Conservation (phyloP, 2,329 filamentous ascomycete species). For the Alternaria sp. region DNA sequence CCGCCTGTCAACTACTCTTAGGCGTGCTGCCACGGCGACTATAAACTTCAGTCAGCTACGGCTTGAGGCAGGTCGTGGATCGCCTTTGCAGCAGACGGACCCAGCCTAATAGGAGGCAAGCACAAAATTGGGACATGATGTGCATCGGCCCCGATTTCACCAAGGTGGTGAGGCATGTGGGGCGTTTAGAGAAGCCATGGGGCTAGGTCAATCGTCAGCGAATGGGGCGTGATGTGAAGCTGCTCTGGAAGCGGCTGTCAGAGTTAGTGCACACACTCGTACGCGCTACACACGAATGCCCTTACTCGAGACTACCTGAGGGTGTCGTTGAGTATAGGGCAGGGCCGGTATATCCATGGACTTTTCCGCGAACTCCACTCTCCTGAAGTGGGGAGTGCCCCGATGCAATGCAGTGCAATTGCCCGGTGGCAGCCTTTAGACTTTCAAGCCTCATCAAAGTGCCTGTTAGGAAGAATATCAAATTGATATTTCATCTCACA, state of each 20-base stretch:
- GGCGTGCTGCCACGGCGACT: conserved; percentile 24
- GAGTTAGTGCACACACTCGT: conserved; percentile 26
- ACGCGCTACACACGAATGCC: conserved; percentile 35
- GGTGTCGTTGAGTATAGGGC: conserved; percentile 41
- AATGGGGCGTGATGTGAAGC: conserved; percentile 5
- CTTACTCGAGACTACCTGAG: conserved; percentile 35
- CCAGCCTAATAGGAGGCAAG: conserved; percentile 19
- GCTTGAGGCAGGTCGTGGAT: conserved; percentile 31
- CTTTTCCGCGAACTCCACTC: conserved; percentile 19
- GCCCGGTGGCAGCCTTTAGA: conserved; percentile 33
- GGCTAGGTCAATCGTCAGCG: conserved; percentile 14
- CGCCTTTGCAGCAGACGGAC: conserved; percentile 43
- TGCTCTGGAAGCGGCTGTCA: conserved; percentile 30
- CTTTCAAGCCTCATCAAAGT: conserved; percentile 45
- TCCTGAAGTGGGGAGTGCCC: conserved; percentile 42
- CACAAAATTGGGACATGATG: conserved; percentile 30
- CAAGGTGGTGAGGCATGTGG: conserved; percentile 33
- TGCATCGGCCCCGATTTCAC: conserved; percentile 21
- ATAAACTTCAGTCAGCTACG: conserved; percentile 22
- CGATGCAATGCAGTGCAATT: conserved; percentile 44
- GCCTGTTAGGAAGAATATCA: conserved; percentile 26
- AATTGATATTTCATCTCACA: conserved; percentile 28
- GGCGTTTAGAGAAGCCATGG: conserved; percentile 23
- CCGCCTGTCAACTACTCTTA: conserved; percentile 35
- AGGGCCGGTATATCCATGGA: conserved; percentile 33